Evolutionary conservation across 805 yeast species (phyloP), one percentile per base, ranked within the genome.

Genomic region (Yueomyces sinensis): DNA sequence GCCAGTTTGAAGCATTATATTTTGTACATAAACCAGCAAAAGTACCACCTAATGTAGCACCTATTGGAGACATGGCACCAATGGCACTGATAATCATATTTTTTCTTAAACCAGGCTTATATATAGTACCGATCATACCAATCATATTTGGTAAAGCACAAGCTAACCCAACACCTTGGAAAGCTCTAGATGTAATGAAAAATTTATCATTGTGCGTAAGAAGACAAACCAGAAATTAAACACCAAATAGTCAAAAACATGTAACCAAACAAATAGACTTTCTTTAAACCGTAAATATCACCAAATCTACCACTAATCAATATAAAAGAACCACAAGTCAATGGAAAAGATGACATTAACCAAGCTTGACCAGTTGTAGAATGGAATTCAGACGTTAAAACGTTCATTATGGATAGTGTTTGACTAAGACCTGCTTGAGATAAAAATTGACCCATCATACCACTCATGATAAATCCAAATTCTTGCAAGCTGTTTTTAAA

Each of bases 241-340:
- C 75, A 59, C 79, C 84, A 76, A 0, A 78, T 22, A 0, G 65
- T 44, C 2, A 67, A 54, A 72, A 81, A 68, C 6, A 54, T 32
- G 54, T 74, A 74, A 1, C 89, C 84, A 4, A 61, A 44, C 0
- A 73, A 29, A 35, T 76, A 61, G n/a, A 72, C 54, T 29, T 50
- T 57, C 38, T 72, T 74, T 35, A 76, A 60, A 0, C 91, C 91
- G 43, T 70, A 72, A 11, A 79, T 59, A 46, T 81, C 93, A 22
- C 93, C 91, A 32, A 78, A 47, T 33, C 76, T 64, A 9, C 91
- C 91, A 25, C 79, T 68, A 4, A 75, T 60, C 27, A 81, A 52
- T 33, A 81, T 79, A 40, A 79, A 73, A 0, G 89, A 76, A 9
- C 89, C 89, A 4, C 77, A 71, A 0, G 83, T 72, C 36, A 81